Conservation (phyloP, 805 yeast genomes). For the Pichia occidentalis region DNA sequence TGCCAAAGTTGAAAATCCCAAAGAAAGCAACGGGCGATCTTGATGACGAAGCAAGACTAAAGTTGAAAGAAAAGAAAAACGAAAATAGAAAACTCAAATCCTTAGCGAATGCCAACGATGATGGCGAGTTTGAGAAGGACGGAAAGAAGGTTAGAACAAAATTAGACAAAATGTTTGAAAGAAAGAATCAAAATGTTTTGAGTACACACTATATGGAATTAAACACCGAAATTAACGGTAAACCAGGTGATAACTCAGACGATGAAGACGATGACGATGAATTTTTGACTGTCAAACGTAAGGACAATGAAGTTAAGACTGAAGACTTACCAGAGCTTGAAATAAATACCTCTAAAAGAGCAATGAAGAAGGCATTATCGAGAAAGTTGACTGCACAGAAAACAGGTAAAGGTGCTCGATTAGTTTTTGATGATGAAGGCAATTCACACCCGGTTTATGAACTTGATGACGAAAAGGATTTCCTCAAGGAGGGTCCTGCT, state of each 20-base stretch:
- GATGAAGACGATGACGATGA: conserved; percentile 58
- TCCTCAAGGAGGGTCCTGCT: conserved; percentile 61
- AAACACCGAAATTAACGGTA: conserved; percentile 38
- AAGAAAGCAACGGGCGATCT: conserved; percentile 38
- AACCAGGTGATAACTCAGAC: conserved; percentile 21
- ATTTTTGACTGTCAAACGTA: conserved; percentile 74
- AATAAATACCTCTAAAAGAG: conserved; percentile 66
- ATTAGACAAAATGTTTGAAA: conserved; percentile 91
- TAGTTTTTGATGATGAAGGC: conserved; percentile 93
- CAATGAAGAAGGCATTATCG: conserved; percentile 77
- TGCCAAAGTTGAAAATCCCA: conserved; percentile 80
- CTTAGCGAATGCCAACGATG: conserved; percentile 50
- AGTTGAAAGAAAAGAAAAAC: conserved; percentile 69
- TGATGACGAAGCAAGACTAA: conserved; percentile 31
- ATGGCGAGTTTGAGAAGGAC: conserved; percentile 49
- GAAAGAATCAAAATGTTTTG: conserved; percentile 86
- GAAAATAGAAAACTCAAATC: conserved; percentile 63
- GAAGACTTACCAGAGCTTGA: conserved; percentile 56
- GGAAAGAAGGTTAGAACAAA: conserved; percentile 65
- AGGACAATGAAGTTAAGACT: conserved; percentile 63
- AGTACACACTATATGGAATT: conserved; percentile 82
- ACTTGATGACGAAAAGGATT: conserved; percentile 83
- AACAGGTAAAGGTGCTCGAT: conserved; percentile 58
- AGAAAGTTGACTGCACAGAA: conserved; percentile 63
- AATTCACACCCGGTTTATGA: conserved; percentile 87